Conservation (phyloP, 257 asterid species). For the Avicennia marina region DNA sequence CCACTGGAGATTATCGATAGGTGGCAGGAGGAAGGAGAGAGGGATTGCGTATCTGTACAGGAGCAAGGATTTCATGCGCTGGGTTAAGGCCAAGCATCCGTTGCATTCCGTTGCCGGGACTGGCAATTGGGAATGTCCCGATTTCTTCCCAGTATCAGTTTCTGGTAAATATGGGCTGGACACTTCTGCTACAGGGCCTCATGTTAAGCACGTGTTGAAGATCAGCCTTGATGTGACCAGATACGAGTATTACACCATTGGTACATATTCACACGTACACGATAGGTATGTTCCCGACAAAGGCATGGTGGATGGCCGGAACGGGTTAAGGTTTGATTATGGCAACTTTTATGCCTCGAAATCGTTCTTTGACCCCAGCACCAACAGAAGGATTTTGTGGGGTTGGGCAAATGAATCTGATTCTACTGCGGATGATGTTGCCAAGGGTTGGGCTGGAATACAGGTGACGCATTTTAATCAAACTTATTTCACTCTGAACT, state of each 20-base stretch:
- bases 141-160: constrained; percentile 50
- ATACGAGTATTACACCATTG: constrained; percentile 59
- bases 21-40: constrained; percentile 26
- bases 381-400: constrained; percentile 54
- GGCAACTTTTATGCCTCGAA: constrained; percentile 76
- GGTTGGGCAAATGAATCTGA: constrained; percentile 85
- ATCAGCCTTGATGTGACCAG: constrained; percentile 60
- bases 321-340: constrained; percentile 59
- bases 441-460: constrained; percentile 73
- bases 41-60: constrained; percentile 47
- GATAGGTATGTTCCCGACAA: constrained; percentile 57
- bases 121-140: constrained; percentile 83
- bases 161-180: constrained; percentile 37
- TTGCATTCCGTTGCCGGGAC: constrained; percentile 36
- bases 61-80: constrained; percentile 53
- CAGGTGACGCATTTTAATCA: constrained; percentile 21
- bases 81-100: constrained; percentile 48
- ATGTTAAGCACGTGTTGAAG: constrained; percentile 51
- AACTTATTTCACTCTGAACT: no score
- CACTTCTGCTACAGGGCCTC: constrained; percentile 32
- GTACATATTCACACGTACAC: constrained; percentile 24
- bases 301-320: constrained; percentile 44
- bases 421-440: constrained; percentile 24
- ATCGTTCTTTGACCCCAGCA: constrained; percentile 51
- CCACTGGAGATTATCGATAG: constrained; percentile 43